Evolutionary conservation across 192 early-diverging fungal genomes (phyloP).

Genomic region (Rhizoclosmatium sp.): DNA sequence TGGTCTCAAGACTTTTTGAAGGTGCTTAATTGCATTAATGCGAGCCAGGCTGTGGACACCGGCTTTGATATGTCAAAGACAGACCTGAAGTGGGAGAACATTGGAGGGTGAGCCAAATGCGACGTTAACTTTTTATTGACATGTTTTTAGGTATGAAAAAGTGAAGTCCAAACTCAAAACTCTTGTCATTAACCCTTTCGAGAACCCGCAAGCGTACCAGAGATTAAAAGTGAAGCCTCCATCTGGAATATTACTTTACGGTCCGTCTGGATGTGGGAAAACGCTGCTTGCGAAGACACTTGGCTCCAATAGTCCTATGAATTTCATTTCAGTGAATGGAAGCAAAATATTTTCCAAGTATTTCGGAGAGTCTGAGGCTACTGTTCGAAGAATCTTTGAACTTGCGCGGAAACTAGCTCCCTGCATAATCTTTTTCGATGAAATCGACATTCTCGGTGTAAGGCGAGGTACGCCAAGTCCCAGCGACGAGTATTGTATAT

Average conservation of each 20-base stretch:
- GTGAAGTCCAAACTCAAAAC: conserved; percentile 29
- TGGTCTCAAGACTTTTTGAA: conserved; percentile 62
- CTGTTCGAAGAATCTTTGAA: conserved; percentile 81
- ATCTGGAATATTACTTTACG: conserved; percentile 87
- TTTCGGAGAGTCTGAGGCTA: conserved; percentile 89
- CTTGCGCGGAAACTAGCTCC: conserved; percentile 86
- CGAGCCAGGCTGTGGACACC: conserved; percentile 66
- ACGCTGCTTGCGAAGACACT: conserved; percentile 83
- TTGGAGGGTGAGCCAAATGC: conserved; percentile 70
- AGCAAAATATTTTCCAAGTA: conserved; percentile 96
- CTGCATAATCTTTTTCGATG: conserved; percentile 93
- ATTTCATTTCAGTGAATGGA: conserved; percentile 85
- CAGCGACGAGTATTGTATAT: not conserved
- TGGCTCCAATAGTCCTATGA: conserved; percentile 77
- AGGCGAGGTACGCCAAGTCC: conserved; percentile 65
- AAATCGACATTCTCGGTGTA: conserved; percentile 91
- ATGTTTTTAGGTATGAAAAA: conserved; percentile 7
- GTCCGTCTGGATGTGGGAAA: conserved; percentile 94
- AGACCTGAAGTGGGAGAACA: conserved; percentile 62
- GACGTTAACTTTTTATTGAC: not conserved
- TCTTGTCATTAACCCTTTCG: conserved; percentile 6
- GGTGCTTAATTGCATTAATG: conserved; percentile 63
- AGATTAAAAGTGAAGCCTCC: conserved; percentile 58
- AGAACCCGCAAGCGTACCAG: conserved; percentile 2
- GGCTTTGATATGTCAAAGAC: conserved; percentile 65